phyloP scores from a whole-genome alignment of 805 yeast genomes.

The Torulaspora delbrueckii region DNA sequence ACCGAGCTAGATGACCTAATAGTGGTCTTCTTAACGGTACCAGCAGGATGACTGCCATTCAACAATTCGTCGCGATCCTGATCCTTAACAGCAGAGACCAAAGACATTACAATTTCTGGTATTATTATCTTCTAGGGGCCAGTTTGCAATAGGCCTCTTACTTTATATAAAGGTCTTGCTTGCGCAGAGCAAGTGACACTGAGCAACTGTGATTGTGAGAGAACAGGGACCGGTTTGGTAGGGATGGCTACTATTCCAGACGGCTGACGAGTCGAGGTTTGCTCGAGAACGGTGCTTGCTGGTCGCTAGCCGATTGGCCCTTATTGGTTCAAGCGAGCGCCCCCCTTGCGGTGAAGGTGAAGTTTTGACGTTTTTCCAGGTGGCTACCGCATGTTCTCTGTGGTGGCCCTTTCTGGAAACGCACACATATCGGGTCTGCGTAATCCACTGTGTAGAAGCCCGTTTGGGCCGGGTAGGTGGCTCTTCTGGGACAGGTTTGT shows the following conservation, averaged over 20 bases:
- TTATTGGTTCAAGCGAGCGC: background rate
- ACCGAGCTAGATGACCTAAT: conserved; percentile 32
- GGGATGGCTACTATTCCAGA: background rate
- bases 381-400: background rate
- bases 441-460: background rate
- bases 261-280: background rate
- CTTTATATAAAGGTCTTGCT: background rate
- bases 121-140: background rate
- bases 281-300: background rate
- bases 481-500: background rate
- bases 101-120: conserved; percentile 23
- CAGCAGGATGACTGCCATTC: conserved; percentile 1
- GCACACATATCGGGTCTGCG: background rate
- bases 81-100: conserved; percentile 27
- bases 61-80: conserved; percentile 11
- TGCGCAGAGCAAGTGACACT: background rate
- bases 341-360: conserved; percentile 1
- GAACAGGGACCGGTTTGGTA: background rate
- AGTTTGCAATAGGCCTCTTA: no score
- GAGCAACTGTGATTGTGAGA: background rate
- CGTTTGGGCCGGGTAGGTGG: background rate
- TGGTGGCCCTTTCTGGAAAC: background rate
- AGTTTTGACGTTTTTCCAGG: conserved; percentile 1
- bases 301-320: conserved; percentile 4
- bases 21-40: conserved; percentile 1